Percentiles rank a stretch among this genome's conserved stretches.
Conservation (phyloP, 31 red algal genomes). For the Asparagopsis taxiformis region DNA sequence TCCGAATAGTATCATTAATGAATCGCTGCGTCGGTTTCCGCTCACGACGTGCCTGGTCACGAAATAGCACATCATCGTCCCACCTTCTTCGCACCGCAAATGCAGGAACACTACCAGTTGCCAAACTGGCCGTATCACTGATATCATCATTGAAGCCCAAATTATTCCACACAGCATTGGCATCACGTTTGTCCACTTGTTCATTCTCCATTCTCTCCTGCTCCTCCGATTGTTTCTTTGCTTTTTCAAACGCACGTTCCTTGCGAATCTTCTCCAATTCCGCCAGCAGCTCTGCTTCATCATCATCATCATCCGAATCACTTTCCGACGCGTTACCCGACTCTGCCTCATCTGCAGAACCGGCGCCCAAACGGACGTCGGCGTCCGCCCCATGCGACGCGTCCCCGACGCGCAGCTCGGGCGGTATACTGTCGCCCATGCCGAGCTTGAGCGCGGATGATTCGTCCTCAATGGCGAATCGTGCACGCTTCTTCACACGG, state of each 20-base stretch:
- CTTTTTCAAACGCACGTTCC: conserved; percentile 69
- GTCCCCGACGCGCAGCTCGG: background rate
- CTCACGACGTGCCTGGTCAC: conserved; percentile 63
- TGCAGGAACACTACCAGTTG: conserved; percentile 44
- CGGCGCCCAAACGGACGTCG: background rate
- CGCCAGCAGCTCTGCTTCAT: conserved; percentile 79
- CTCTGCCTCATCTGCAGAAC: conserved; percentile 13
- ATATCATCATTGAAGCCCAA: conserved; percentile 40
- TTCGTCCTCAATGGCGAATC: conserved; percentile 19
- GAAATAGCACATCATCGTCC: conserved; percentile 94
- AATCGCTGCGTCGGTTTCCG: conserved; percentile 47
- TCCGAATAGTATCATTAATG: conserved; percentile 89
- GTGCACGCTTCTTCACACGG: conserved; percentile 6
- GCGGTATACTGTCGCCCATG: background rate
- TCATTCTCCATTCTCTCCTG: conserved; percentile 44
- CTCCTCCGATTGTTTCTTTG: conserved; percentile 67
- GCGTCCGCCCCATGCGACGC: conserved; percentile 16
- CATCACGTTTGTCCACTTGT: conserved; percentile 17
- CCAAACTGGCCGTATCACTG: conserved; percentile 58
- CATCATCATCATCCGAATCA: conserved; percentile 74
- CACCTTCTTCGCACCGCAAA: conserved; percentile 73
- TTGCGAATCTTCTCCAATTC: conserved; percentile 84
- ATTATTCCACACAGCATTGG: conserved; percentile 55
- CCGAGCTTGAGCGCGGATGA: conserved; percentile 11
- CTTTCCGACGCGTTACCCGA: conserved; percentile 35